These are phyloP conservation scores for Candida sanyaensis DNA, from an alignment of 1,139 yeast genomes.

Conservation along the genomic window DNA sequence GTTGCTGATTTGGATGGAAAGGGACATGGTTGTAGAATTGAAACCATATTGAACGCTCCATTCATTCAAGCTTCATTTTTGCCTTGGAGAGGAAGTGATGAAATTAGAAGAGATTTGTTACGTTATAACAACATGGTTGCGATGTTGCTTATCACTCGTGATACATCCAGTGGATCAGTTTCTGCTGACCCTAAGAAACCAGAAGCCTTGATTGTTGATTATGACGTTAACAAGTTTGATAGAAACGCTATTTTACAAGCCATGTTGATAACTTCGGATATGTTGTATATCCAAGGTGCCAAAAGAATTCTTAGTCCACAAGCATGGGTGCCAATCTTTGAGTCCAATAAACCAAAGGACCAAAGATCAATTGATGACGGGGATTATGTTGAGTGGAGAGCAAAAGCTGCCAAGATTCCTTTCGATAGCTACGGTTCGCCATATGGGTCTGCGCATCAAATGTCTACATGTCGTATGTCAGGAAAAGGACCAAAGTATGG, in stretches of 20 bases:
- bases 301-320: slow-evolving; percentile 44
- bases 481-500: slow-evolving; percentile 51
- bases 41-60: slow-evolving; percentile 53
- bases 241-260: slow-evolving; percentile 43
- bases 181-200: slow-evolving; percentile 37
- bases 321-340: slow-evolving; percentile 40
- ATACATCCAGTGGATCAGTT: slow-evolving; percentile 46
- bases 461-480: slow-evolving; percentile 58
- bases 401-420: slow-evolving; percentile 26
- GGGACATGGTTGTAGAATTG: slow-evolving; percentile 60
- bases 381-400: slow-evolving; percentile 51
- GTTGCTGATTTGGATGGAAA: slow-evolving; percentile 56
- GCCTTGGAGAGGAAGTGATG: slow-evolving; percentile 48
- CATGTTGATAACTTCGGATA: slow-evolving; percentile 44
- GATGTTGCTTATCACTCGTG: slow-evolving; percentile 52
- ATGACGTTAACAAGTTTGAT: slow-evolving; percentile 45
- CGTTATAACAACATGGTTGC: slow-evolving; percentile 44
- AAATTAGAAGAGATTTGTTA: slow-evolving; percentile 34
- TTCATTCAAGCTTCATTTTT: slow-evolving; percentile 35
- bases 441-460: slow-evolving; percentile 62
- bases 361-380: slow-evolving; percentile 43
- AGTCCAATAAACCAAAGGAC: slow-evolving; percentile 38
- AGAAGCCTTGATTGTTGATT: slow-evolving; percentile 39
- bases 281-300: slow-evolving; percentile 56
- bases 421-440: slow-evolving; percentile 32